Base-by-base conservation (phyloP, 2,329 filamentous ascomycete species). In the Bipolaris sorokiniana region DNA sequence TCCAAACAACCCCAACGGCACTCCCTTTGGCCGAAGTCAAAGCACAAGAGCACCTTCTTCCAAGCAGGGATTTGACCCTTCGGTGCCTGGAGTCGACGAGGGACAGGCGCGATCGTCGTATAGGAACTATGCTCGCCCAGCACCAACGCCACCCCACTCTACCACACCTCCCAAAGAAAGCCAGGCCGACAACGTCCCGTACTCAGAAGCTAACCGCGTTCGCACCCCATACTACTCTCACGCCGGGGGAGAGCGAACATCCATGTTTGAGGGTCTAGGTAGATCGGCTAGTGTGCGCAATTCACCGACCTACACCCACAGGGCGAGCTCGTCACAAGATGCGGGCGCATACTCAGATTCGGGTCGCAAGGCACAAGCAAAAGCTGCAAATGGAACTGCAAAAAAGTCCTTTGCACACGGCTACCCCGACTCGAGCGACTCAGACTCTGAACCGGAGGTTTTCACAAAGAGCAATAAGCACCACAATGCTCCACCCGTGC, bases 51-150 rank as follows among this genome's bases (percentile, higher is more conserved):
- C 79, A 3, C 82, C 83, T 36, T 84, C 80, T 64, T 82, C 79
- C 63, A 84, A 79, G 68, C 76, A 79, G 42, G 85, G 84, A 4
- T 88, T 87, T 66, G 83, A 86, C 53, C 84, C 86, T 18, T 80
- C 80, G n/a, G 80, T 79, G 6, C 79, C 84, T 31, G 84, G 82
- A n/a, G 83, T 80, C 34, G 85, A 88, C 66, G 85, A 88, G 64
- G 80, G 83, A 34, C 83, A 83, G 69, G 84, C 84, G 20, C 80
- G 80, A 56, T 82, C 81, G 11, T 81, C 82, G 2, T 80, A 83
- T n/a, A 70, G 73, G 40, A 70, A 69, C 58, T 73, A 74, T 46
- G 63, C 72, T 34, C 71, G 73, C 26, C 52, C 77, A 71, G 59
- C 63, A 63, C 66, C 67, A n/a, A 68, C 71, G 58, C 71, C 75